Conservation (phyloP, 495 filamentous ascomycete genomes). For the Penicillium cataractarum region DNA sequence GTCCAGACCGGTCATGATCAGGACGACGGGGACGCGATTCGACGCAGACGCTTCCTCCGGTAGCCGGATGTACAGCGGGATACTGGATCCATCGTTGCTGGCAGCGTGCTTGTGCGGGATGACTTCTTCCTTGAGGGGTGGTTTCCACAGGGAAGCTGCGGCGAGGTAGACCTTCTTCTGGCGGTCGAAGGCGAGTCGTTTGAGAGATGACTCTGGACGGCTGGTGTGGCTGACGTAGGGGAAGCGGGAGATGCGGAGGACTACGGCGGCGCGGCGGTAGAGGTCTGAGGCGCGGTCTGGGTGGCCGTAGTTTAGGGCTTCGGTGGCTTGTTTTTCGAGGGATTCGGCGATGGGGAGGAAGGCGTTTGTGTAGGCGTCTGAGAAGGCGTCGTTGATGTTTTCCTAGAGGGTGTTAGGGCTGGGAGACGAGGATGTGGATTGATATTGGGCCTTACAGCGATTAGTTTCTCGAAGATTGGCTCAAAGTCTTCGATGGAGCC, state of each 20-base stretch:
- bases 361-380: slow-evolving; percentile 62
- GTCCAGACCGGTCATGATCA: slow-evolving; percentile 77
- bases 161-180: slow-evolving; percentile 69
- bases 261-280: slow-evolving; percentile 70
- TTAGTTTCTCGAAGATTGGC: slow-evolving; percentile 68
- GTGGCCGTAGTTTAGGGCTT: slow-evolving; percentile 47
- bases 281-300: slow-evolving; percentile 57
- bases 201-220: slow-evolving; percentile 41
- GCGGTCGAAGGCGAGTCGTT: slow-evolving; percentile 65
- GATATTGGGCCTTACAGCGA: slow-evolving; percentile 47
- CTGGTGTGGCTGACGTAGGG: slow-evolving; percentile 60
- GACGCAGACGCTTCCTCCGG: slow-evolving; percentile 46
- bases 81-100: slow-evolving; percentile 53
- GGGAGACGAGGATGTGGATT: background rate
- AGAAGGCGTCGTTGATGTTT: slow-evolving; percentile 65
- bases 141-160: slow-evolving; percentile 58
- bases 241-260: slow-evolving; percentile 76
- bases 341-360: slow-evolving; percentile 62
- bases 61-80: slow-evolving; percentile 67
- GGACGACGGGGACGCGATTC: slow-evolving; percentile 59
- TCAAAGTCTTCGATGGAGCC: slow-evolving; percentile 70
- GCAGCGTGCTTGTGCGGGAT: slow-evolving; percentile 60
- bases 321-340: slow-evolving; percentile 54
- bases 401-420: slow-evolving; percentile 34
- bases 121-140: slow-evolving; percentile 58